Evolutionary conservation across 1,284 basidiomycete species (phyloP), one percentile per base, ranked within the genome.

Genomic region (Schizophyllum amplum): DNA sequence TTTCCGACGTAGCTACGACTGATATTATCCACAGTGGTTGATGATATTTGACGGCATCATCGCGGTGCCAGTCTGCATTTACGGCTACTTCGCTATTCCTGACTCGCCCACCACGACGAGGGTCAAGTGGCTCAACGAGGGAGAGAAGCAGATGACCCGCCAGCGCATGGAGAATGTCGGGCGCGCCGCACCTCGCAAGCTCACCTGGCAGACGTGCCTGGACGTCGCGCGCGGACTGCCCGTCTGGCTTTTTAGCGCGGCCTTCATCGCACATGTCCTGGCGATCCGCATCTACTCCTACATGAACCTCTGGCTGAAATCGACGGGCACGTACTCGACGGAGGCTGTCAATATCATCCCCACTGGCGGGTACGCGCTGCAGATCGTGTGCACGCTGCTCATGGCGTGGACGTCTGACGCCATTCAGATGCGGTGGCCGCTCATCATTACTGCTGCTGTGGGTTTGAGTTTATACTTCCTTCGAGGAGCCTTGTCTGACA

Each of bases 371-470:
- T 59, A 59, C 52, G 57, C 48, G n/a, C 42, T 59, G 11, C 57
- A 59, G 46, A 55, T 59, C 33, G 49, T 51, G 21, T 52, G 42
- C 21, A 54, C 55, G 22, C 50, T 59, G 24, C 47, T 59, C 27
- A 27, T 49, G 15, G 24, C 21, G 42, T 47, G 72, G 70, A 78
- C 76, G 46, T 84, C 81, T 47, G 77, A 79, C 24, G 76, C 80
- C 5, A 77, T 79, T 1, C 73, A 80, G 4, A 78, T 80, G 72
- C 81, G 86, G 11, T 86, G 77, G 67, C 86, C 78, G 61, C 82
- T 47, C 4, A 47, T 47, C 5, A 20, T 33, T 17, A 11, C 22
- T 50, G 48, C 48, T 9, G 24, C 21, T n/a, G n/a, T n/a, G n/a
- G n/a, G n/a, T n/a, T n/a, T n/a, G n/a, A n/a, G n/a, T n/a, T n/a